phyloP scores from a whole-genome alignment of 768 basidiomycete genomes.

The Suillus plorans region DNA sequence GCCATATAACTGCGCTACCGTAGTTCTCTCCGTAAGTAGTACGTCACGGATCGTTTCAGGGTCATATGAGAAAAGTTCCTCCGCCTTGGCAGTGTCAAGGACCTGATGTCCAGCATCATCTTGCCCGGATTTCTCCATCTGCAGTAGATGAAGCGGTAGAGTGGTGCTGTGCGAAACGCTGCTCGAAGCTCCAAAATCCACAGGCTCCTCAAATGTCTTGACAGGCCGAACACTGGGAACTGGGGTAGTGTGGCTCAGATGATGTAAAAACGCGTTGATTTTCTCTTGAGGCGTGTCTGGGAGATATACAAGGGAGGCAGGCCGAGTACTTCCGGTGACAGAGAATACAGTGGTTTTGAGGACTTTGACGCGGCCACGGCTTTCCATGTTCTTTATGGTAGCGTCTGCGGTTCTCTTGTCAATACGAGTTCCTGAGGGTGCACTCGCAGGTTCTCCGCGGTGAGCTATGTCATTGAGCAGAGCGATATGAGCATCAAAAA shows the following conservation, averaged over 20 bases:
- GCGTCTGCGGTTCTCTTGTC: slow-evolving; percentile 72
- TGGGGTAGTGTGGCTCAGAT: slow-evolving; percentile 42
- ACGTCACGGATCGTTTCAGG: slow-evolving; percentile 57
- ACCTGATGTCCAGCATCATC: slow-evolving; percentile 45
- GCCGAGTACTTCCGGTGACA: slow-evolving; percentile 56
- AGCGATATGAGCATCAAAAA: slow-evolving; percentile 63
- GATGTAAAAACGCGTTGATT: slow-evolving; percentile 58
- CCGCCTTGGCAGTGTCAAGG: slow-evolving; percentile 43
- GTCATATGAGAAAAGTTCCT: slow-evolving; percentile 54
- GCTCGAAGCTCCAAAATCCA: slow-evolving; percentile 54
- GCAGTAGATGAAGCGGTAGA: slow-evolving; percentile 45
- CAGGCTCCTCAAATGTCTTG: slow-evolving; percentile 51
- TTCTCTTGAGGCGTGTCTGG: slow-evolving; percentile 52
- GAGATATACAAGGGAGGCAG: slow-evolving; percentile 64
- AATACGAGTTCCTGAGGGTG: slow-evolving; percentile 62
- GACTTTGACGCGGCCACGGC: slow-evolving; percentile 65
- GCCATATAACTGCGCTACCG: slow-evolving; percentile 73
- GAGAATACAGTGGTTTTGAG: slow-evolving; percentile 64
- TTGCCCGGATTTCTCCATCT: slow-evolving; percentile 43
- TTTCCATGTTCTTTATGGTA: slow-evolving; percentile 62
- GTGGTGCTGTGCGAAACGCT: slow-evolving; percentile 30
- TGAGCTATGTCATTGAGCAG: slow-evolving; percentile 57
- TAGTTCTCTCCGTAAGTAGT: slow-evolving; percentile 67
- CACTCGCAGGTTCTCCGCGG: slow-evolving; percentile 69
- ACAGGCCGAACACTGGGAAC: slow-evolving; percentile 35